Percentiles rank a stretch among this genome's conserved stretches.
These are phyloP conservation scores for Phytophthora cryptogea DNA, from an alignment of 352 stramenopile genomes.

Conservation along the genomic window DNA sequence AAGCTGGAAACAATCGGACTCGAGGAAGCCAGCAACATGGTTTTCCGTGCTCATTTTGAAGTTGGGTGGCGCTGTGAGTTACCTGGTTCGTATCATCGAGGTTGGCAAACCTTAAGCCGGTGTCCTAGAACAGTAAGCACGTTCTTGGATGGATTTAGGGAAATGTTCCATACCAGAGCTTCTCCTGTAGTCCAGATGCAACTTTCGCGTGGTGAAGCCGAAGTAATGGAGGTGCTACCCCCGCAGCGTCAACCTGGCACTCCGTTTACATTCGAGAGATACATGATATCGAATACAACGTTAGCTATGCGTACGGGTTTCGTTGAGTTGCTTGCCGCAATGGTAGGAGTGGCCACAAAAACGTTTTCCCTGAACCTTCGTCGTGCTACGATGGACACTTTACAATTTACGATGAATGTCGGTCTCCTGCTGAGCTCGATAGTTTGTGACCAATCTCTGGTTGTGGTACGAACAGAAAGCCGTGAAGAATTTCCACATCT, in stretches of 20 bases:
- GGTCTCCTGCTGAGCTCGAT: background rate
- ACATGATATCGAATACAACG: background rate
- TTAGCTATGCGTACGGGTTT: background rate
- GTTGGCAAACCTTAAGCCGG: background rate
- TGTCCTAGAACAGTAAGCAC: background rate
- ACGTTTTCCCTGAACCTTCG: background rate
- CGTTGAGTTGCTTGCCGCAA: background rate
- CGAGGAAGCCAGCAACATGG: background rate
- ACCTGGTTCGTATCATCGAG: background rate
- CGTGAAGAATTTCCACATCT: background rate
- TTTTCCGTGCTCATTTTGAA: background rate
- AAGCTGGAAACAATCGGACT: slow-evolving; percentile 2
- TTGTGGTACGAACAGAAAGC: background rate
- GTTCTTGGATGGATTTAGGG: background rate
- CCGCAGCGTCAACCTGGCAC: background rate
- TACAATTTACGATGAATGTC: background rate
- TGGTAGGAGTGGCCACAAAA: background rate
- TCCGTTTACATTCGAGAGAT: background rate
- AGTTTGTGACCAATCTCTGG: no score
- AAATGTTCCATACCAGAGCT: background rate
- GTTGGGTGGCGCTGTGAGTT: background rate
- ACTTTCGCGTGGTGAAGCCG: background rate
- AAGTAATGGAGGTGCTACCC: background rate
- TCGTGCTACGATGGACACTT: background rate
- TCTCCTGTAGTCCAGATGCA: background rate